Base-by-base conservation (phyloP, 2,329 filamentous ascomycete species). In the Xylariomycetidae sp. region DNA sequence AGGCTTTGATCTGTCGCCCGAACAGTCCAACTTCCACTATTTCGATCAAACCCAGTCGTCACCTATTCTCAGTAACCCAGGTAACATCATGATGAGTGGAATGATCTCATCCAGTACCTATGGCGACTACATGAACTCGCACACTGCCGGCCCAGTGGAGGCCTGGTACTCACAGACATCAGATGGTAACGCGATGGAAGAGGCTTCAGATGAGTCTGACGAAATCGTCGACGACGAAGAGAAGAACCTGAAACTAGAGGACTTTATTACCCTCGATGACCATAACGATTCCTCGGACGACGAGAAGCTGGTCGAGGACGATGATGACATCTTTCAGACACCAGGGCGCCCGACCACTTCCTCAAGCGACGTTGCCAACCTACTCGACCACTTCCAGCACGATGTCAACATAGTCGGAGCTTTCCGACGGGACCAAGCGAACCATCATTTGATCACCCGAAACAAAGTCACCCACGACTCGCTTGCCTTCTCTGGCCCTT, bases 31-130 rank as follows among this genome's bases (percentile, higher is more conserved):
- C 36, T 53, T 73, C 34, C 58, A 67, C 13, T 69, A 66, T 50
- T 64, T 41, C 33, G 51, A 30, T 53, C 63, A 34, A 50, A 63
- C 23, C 18, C 51, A 67, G 34, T 53, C 64, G 4, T 67, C 67
- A 0, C 77, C 81, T 12, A 77, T 85, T 50, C 62, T 83, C 40
- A 77, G 70, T 53, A 80, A 83, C 38, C 76, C 79, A 13, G 79
- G 80, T 36, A 84, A 87, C 38, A 72, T 89, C 44, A 88, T 89
- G 84, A 79, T 89, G 63, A 82, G 81, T 30, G 82, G 80, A 47
- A 80, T 88, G 62, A 72, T 80, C 34, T 72, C 72, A 2, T 67
- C 66, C 35, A 70, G 70, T 41, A 67, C 70, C 1, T 73, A 74
- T 45, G 71, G 69, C 26, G 71, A 76, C 48, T 72, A 72, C 37